phyloP scores from a whole-genome alignment of 306 rosid genomes.

The Astragalus membranaceus region DNA sequence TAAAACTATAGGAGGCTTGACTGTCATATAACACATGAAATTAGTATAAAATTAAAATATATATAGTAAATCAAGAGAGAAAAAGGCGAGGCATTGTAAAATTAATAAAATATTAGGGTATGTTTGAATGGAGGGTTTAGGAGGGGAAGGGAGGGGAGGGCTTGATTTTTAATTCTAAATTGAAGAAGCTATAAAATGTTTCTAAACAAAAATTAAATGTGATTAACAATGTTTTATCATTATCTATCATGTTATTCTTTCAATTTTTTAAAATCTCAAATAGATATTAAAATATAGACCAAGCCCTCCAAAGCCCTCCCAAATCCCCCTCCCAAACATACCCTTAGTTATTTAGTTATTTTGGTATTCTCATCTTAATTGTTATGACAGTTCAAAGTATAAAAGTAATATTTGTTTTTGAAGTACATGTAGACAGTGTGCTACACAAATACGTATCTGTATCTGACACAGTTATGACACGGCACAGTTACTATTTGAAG shows the following conservation, averaged over 20 bases:
- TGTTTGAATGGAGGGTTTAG: too few species aligned
- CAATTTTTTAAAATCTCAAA: too few species aligned
- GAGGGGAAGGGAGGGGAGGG: too few species aligned
- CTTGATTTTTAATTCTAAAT: too few species aligned
- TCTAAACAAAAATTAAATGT: too few species aligned
- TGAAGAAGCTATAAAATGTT: too few species aligned
- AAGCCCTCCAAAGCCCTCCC: too few species aligned
- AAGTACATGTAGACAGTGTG: not conserved
- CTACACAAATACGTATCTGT: not conserved
- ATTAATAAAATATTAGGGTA: not conserved
- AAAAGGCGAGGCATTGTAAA: not conserved
- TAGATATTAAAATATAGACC: too few species aligned
- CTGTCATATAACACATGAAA: not conserved
- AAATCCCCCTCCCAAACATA: too few species aligned
- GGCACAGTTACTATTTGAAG: not conserved
- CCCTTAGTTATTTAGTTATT: not conserved
- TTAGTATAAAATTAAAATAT: not conserved
- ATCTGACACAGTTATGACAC: not conserved
- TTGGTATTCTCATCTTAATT: not conserved
- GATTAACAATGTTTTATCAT: too few species aligned
- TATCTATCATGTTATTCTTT: too few species aligned
- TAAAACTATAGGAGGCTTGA: not conserved
- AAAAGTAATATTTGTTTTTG: too few species aligned
- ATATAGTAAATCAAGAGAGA: not conserved
- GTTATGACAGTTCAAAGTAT: not conserved